Evolutionary conservation across 1,284 basidiomycete genomes (phyloP), one percentile per base, ranked within the genome.

Genomic region (Rhodotorula mucilaginosa): DNA sequence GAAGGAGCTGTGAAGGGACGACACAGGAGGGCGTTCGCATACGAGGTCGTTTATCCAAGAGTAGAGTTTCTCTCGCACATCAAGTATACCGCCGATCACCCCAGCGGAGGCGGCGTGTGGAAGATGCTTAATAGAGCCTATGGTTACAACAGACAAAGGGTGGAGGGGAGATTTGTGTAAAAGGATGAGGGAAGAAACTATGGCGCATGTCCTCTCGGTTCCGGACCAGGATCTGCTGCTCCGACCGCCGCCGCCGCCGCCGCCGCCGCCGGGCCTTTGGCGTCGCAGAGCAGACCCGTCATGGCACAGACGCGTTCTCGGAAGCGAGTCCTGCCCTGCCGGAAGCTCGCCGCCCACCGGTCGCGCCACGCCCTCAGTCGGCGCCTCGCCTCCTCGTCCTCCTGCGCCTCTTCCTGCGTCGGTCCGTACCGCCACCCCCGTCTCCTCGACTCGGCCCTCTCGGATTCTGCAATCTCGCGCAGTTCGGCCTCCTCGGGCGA

Each of bases 251-350:
- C 56, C 3, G 16, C 64, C 21, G 46, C 56, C 3, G 16, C 64
- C 58, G 29, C 65, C 49, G 39, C 58, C 62, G 29, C 65, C 10
- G 49, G 49, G 49, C 68, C 67, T 26, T 56, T 56, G 12, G 54
- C 54, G 18, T 71, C 67, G 49, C 74, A 75, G 46, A 75, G 16
- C 51, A 73, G 56, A 1, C 74, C 74, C 51, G 74, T 75, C 29
- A 69, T 48, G 26, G 61, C 51, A 61, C 74, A 75, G 15, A 75
- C 74, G 23, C 61, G 57, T 29, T 67, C 62, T 52, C 61, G 62
- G 21, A 73, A 69, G 44, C 65, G 56, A 23, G 29, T 26, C 29
- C 51, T 62, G 3, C 66, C 66, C 19, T 67, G 19, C 56, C 31
- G 52, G 23, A 64, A 63, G 31, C 69, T 72, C 2, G 46, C 48